phyloP scores from a whole-genome alignment of 169 alveolate species.

The Neospora caninum region DNA sequence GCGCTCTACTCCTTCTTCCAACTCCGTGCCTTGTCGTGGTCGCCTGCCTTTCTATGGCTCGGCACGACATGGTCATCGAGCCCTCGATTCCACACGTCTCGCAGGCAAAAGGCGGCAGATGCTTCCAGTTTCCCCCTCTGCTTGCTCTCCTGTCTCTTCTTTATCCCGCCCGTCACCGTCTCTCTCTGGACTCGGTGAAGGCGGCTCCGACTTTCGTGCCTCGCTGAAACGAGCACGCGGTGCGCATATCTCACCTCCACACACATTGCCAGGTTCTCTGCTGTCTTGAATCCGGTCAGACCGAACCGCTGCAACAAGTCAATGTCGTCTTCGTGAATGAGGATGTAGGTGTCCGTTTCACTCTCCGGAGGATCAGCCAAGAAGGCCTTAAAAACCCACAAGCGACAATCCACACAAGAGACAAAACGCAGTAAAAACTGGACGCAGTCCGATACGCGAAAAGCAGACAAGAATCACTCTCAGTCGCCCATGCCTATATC shows the following conservation, averaged over 20 bases:
- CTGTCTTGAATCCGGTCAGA: slow-evolving; percentile 26
- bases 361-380: slow-evolving; percentile 53
- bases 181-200: too few relatives aligned
- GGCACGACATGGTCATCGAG: too few relatives aligned
- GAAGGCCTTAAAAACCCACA: not conserved
- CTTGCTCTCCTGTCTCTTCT: too few relatives aligned
- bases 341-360: slow-evolving; percentile 50
- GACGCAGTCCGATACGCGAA: not conserved
- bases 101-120: too few relatives aligned
- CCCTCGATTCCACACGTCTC: too few relatives aligned
- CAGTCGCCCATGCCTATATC: not conserved
- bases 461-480: too few relatives aligned
- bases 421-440: not conserved
- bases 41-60: too few relatives aligned
- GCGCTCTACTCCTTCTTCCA: too few relatives aligned
- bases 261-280: slow-evolving; percentile 22
- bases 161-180: too few relatives aligned
- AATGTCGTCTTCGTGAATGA: slow-evolving; percentile 56
- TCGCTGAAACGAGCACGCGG: not conserved
- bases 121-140: too few relatives aligned
- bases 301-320: slow-evolving; percentile 36
- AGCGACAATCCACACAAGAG: not conserved
- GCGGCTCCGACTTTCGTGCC: too few relatives aligned
- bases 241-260: slow-evolving; percentile 12
- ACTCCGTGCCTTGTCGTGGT: too few relatives aligned